Evolutionary conservation across 768 basidiomycete species (phyloP).

Genomic region (Phylloporus sp.): DNA sequence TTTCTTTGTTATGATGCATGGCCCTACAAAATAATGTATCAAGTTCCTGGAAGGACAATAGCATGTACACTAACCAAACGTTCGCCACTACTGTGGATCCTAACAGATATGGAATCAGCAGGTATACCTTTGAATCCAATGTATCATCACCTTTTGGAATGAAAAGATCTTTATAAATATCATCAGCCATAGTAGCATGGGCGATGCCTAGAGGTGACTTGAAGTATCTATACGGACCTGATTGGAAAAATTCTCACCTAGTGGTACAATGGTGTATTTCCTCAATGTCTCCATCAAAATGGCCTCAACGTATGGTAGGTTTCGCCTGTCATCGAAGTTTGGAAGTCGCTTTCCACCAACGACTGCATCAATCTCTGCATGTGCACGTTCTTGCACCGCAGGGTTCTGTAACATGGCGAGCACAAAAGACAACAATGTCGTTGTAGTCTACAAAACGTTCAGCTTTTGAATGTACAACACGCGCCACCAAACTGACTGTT

Average conservation of each 20-base stretch:
- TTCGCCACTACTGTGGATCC: neutral
- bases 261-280: slow-evolving; percentile 22
- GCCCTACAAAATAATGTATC: neutral
- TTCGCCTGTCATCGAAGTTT: slow-evolving; percentile 17
- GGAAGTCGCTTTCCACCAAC: slow-evolving; percentile 30
- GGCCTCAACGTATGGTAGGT: slow-evolving; percentile 30
- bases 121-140: neutral
- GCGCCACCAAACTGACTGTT: slow-evolving; percentile 5
- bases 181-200: neutral
- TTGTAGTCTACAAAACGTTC: slow-evolving; percentile 1
- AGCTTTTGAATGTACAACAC: neutral
- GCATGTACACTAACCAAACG: neutral
- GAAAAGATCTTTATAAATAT: neutral
- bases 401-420: slow-evolving; percentile 33
- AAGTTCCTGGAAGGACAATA: neutral
- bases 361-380: slow-evolving; percentile 27
- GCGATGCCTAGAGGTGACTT: slow-evolving; percentile 7
- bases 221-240: neutral
- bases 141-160: neutral
- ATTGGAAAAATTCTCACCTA: slow-evolving; percentile 12
- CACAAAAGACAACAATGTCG: slow-evolving; percentile 22
- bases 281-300: slow-evolving; percentile 29
- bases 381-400: slow-evolving; percentile 28
- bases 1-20: neutral
- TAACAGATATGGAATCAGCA: neutral